phyloP scores from a whole-genome alignment of 352 stramenopile genomes.

The Plasmopara viticola region DNA sequence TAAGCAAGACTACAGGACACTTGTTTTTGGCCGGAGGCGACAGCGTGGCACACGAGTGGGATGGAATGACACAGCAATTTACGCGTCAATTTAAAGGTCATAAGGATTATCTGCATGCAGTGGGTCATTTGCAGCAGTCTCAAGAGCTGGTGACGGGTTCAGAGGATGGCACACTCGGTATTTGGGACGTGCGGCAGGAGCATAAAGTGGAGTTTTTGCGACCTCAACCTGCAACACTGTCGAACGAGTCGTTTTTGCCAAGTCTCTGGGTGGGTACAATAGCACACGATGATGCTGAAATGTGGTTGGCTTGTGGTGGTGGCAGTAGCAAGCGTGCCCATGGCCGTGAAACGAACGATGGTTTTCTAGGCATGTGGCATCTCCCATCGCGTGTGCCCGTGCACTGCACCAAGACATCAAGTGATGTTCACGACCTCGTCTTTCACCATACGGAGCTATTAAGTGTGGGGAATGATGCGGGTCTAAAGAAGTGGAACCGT shows the following conservation, averaged over 20 bases:
- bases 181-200: constrained; percentile 62
- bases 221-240: constrained; percentile 28
- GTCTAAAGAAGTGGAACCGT: constrained; percentile 70
- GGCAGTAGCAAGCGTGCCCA: constrained; percentile 27
- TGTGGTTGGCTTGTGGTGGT: constrained; percentile 63
- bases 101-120: constrained; percentile 55
- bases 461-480: constrained; percentile 61
- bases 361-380: constrained; percentile 75
- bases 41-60: constrained; percentile 53
- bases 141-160: constrained; percentile 66
- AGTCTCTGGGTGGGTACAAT: constrained; percentile 53
- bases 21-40: constrained; percentile 65
- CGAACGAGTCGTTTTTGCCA: not conserved
- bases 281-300: constrained; percentile 62
- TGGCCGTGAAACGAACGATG: constrained; percentile 17
- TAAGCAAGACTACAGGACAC: constrained; percentile 25
- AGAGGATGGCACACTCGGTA: constrained; percentile 62
- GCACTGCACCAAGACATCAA: constrained; percentile 49
- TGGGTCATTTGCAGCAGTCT: constrained; percentile 58
- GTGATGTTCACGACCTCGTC: constrained; percentile 60
- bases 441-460: constrained; percentile 72
- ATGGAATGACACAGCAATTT: constrained; percentile 44
- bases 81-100: constrained; percentile 52
- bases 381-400: constrained; percentile 65
- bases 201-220: constrained; percentile 49